Conservation (phyloP, 164 flowering plant genomes). For the Macadamia integrifolia region DNA sequence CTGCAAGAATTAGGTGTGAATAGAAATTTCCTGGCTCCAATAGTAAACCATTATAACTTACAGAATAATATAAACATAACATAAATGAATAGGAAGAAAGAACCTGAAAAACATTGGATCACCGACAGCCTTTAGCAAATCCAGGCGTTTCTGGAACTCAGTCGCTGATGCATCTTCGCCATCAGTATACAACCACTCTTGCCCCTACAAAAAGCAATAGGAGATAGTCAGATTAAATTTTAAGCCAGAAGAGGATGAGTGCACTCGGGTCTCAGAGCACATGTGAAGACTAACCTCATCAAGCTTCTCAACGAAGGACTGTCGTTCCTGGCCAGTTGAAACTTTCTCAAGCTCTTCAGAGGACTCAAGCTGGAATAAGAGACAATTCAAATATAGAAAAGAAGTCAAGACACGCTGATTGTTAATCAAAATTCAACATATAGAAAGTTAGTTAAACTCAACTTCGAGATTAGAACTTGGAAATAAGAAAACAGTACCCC, state of each 20-base stretch:
- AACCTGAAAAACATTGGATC: slow-evolving; percentile 94
- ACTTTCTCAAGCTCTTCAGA: slow-evolving; percentile 52
- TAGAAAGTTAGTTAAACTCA: too few species aligned
- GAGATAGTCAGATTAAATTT: background rate
- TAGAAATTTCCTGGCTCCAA: background rate
- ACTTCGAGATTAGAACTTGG: too few species aligned
- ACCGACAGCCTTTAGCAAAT: slow-evolving; percentile 63
- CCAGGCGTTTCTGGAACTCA: slow-evolving; percentile 67
- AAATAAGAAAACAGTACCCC: too few species aligned
- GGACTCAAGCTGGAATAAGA: slow-evolving; percentile 64
- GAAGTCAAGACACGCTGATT: background rate
- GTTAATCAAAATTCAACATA: too few species aligned
- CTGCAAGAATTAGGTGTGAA: slow-evolving; percentile 29
- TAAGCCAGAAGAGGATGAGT: background rate
- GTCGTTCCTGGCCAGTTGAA: slow-evolving; percentile 66
- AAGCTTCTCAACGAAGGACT: slow-evolving; percentile 70
- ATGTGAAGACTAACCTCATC: slow-evolving; percentile 54
- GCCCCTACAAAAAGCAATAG: slow-evolving; percentile 43
- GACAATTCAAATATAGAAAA: background rate
- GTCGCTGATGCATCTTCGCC: slow-evolving; percentile 91
- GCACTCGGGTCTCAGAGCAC: background rate
- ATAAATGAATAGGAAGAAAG: background rate
- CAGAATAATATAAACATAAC: too few species aligned
- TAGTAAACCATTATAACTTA: background rate
- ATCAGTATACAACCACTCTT: slow-evolving; percentile 96